Evolutionary conservation across 2,329 filamentous ascomycete genomes (phyloP).

Genomic region (Sclerotinia trifoliorum): DNA sequence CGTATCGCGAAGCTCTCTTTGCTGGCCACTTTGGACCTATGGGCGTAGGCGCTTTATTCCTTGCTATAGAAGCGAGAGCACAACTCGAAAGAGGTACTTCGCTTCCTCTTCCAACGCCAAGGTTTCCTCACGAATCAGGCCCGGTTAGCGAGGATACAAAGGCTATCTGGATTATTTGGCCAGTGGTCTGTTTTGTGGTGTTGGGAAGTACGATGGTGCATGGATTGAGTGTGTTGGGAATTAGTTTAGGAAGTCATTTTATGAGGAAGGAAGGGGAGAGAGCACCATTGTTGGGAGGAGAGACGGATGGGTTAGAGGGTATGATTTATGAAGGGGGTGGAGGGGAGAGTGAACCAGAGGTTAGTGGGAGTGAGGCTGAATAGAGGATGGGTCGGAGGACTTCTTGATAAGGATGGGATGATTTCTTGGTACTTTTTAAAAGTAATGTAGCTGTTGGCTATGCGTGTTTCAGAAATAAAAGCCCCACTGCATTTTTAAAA

Average conservation of each 20-base stretch:
- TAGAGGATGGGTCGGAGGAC: neutral
- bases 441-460: neutral
- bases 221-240: conserved; percentile 51
- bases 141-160: conserved; percentile 40
- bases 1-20: conserved; percentile 53
- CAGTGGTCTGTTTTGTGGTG: conserved; percentile 54
- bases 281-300: conserved; percentile 49
- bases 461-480: too few species aligned
- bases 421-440: neutral
- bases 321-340: conserved; percentile 49
- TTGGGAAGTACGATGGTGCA: conserved; percentile 54
- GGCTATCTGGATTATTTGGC: conserved; percentile 51
- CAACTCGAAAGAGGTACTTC: conserved; percentile 51
- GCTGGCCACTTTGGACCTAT: conserved; percentile 58
- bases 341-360: conserved; percentile 40
- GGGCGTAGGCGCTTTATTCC: conserved; percentile 55
- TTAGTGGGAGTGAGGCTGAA: conserved; percentile 30
- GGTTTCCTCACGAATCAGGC: conserved; percentile 31
- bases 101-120: conserved; percentile 47
- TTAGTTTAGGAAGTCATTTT: conserved; percentile 51
- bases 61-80: conserved; percentile 54
- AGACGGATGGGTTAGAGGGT: conserved; percentile 49
- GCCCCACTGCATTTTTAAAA: too few species aligned
- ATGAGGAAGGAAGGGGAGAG: conserved; percentile 46
- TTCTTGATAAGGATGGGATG: neutral